A percentile compares a stretch with the other conserved stretches of the same genome.
These are phyloP conservation scores for Debaryomyces psychrophilus DNA, from an alignment of 1,139 yeast genomes.

Conservation along the genomic window DNA sequence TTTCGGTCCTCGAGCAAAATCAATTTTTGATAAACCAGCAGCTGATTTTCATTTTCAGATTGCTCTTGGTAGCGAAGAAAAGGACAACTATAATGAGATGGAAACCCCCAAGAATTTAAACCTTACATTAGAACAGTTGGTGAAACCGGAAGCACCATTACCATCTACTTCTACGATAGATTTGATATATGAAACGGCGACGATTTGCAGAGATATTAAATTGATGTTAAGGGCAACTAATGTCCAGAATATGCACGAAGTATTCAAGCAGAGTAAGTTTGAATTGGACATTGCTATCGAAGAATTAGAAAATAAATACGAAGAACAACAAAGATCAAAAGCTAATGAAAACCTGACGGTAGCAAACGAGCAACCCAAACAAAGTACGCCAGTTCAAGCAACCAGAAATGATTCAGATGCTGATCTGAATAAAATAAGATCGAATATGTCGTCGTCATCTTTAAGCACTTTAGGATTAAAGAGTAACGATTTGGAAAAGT, in stretches of 20 bases:
- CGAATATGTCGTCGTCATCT: conserved; percentile 11
- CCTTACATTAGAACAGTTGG: conserved; percentile 53
- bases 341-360: background rate
- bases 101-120: conserved; percentile 22
- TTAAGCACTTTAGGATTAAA: conserved; percentile 11
- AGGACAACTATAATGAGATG: conserved; percentile 14
- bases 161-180: conserved; percentile 61
- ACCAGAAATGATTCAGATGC: conserved; percentile 9
- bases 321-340: conserved; percentile 16
- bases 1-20: conserved; percentile 39
- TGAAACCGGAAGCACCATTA: conserved; percentile 53
- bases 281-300: conserved; percentile 30
- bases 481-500: conserved; percentile 23
- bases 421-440: background rate
- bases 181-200: conserved; percentile 60
- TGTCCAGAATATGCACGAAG: conserved; percentile 58
- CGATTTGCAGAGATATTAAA: conserved; percentile 64
- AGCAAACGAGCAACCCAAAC: background rate
- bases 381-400: conserved; percentile 7
- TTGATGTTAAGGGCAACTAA: conserved; percentile 64
- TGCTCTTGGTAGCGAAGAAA: conserved; percentile 11
- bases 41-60: conserved; percentile 14
- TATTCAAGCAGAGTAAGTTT: conserved; percentile 39
- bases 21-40: conserved; percentile 39
- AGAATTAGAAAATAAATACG: conserved; percentile 21